Conservation (phyloP, 495 filamentous ascomycete genomes). For the Hyaloscypha variabilis region DNA sequence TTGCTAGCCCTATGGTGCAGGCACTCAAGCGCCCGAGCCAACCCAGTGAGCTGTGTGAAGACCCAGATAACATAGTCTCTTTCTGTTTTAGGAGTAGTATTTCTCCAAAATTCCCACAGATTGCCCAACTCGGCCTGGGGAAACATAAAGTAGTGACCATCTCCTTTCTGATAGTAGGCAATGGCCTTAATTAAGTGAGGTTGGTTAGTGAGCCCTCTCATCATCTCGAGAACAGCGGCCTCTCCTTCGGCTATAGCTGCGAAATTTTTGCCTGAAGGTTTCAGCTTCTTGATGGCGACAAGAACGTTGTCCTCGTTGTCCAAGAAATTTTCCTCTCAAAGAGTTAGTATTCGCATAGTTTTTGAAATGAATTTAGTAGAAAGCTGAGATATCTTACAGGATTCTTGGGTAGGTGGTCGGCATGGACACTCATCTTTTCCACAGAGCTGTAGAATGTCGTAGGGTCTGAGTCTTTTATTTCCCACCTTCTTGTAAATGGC, state of each 20-base stretch:
- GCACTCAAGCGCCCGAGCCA: slow-evolving; percentile 3
- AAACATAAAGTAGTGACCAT: slow-evolving; percentile 24
- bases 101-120: slow-evolving; percentile 21
- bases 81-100: neutral
- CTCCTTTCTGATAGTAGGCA: slow-evolving; percentile 17
- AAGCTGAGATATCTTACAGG: slow-evolving; percentile 3
- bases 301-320: neutral
- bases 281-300: slow-evolving; percentile 10
- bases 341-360: neutral
- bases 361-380: neutral
- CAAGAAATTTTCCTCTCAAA: neutral
- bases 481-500: slow-evolving; percentile 2
- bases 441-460: neutral
- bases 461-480: neutral
- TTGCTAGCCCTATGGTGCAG: neutral
- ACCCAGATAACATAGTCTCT: neutral
- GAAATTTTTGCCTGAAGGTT: neutral
- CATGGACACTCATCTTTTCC: slow-evolving; percentile 5
- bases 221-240: slow-evolving; percentile 1
- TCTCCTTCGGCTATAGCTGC: slow-evolving; percentile 6
- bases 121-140: slow-evolving; percentile 26
- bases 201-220: slow-evolving; percentile 8
- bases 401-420: slow-evolving; percentile 1
- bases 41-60: slow-evolving; percentile 3
- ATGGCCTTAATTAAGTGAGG: slow-evolving; percentile 22